phyloP scores from a whole-genome alignment of 768 basidiomycete genomes.

The Gelatoporia subvermispora region DNA sequence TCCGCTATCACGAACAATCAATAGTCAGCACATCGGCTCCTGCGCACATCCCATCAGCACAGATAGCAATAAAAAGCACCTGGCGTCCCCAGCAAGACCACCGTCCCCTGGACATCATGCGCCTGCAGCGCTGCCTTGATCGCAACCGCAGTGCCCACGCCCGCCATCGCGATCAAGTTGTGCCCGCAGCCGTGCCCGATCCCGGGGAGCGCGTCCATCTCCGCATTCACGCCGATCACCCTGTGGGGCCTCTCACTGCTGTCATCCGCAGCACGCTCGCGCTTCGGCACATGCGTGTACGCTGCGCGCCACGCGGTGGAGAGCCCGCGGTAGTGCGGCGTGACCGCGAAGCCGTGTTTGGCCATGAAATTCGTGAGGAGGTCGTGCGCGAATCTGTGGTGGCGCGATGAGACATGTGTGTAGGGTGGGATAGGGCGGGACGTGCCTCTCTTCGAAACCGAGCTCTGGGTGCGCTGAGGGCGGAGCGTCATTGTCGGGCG shows the following conservation, averaged over 20 bases:
- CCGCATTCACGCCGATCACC: conserved; percentile 73
- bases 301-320: conserved; percentile 77
- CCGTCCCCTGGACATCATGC: conserved; percentile 58
- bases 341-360: conserved; percentile 64
- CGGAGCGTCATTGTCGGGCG: neutral
- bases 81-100: conserved; percentile 76
- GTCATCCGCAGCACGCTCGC: neutral
- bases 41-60: neutral
- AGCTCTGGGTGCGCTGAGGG: conserved; percentile 61
- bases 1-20: conserved; percentile 46
- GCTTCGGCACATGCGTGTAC: conserved; percentile 36
- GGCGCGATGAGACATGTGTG: neutral
- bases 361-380: conserved; percentile 63
- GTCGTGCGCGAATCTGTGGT: conserved; percentile 66
- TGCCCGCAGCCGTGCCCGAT: conserved; percentile 73
- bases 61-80: conserved; percentile 17
- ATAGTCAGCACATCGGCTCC: neutral
- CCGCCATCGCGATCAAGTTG: conserved; percentile 77
- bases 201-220: conserved; percentile 61
- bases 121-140: conserved; percentile 63
- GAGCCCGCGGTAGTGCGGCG: conserved; percentile 63
- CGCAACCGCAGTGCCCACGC: conserved; percentile 70
- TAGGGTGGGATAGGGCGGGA: conserved; percentile 7
- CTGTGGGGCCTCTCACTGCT: conserved; percentile 22
- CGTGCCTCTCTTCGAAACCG: conserved; percentile 59